Evolutionary conservation across 202 grass and related monocot species (phyloP).

Genomic region (Carex sylvatica): DNA sequence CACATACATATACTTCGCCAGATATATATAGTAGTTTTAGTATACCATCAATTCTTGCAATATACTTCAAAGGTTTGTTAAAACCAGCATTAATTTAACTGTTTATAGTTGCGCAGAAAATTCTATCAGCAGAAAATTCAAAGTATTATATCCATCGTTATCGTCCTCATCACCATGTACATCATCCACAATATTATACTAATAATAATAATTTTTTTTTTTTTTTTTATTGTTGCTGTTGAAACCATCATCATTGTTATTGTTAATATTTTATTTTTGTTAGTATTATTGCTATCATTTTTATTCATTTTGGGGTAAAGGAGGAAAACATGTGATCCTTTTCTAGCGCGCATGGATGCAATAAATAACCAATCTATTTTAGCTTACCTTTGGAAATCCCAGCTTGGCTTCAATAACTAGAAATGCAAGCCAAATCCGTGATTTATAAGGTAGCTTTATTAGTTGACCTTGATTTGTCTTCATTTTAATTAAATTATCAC

Average conservation of each 20-base stretch:
- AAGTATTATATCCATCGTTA: not conserved
- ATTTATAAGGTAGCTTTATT: slow-evolving; percentile 28
- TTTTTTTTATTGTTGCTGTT: not conserved
- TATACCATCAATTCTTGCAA: not conserved
- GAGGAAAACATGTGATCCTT: slow-evolving; percentile 16
- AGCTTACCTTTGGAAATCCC: slow-evolving; percentile 10
- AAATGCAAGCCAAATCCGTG: slow-evolving; percentile 28
- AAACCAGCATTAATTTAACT: not conserved
- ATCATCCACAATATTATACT: not conserved
- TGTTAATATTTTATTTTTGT: not conserved
- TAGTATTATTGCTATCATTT: not conserved
- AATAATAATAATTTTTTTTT: not conserved
- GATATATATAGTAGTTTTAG: not conserved
- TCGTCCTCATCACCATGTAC: not conserved
- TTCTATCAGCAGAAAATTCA: not conserved
- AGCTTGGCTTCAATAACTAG: slow-evolving; percentile 29
- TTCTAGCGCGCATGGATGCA: slow-evolving; percentile 18
- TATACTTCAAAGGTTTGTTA: not conserved
- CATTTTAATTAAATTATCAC: slow-evolving; percentile 28
- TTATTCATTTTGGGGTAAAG: not conserved
- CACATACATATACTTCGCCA: not conserved
- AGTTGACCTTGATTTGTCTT: slow-evolving; percentile 31
- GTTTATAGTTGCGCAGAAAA: not conserved
- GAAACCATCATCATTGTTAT: not conserved
- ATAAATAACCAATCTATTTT: slow-evolving; percentile 29